A percentile compares a stretch with the other conserved stretches of the same genome.
Evolutionary conservation across 1,284 basidiomycete species (phyloP).

Genomic region (Papiliotrema nemorosa): DNA sequence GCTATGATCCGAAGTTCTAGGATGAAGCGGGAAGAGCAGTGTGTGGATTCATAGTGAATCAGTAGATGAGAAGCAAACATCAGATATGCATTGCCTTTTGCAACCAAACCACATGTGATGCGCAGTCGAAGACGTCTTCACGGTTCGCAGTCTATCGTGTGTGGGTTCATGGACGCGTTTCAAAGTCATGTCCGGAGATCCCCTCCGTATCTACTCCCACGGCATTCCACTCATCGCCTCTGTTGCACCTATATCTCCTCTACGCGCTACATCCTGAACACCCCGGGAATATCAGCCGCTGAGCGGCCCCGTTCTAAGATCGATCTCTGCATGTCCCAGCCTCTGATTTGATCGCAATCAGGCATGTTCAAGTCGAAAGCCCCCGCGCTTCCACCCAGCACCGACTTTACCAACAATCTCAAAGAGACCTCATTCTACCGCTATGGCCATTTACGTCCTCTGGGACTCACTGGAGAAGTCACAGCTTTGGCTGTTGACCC

Average conservation of each 20-base stretch:
- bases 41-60: neutral
- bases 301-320: too few species aligned
- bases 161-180: too few species aligned
- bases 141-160: too few species aligned
- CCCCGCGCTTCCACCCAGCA: conserved; percentile 27
- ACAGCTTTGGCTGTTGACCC: conserved; percentile 67
- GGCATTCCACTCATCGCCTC: too few species aligned
- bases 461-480: conserved; percentile 54
- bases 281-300: too few species aligned
- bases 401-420: conserved; percentile 45
- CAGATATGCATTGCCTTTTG: neutral
- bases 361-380: conserved; percentile 45
- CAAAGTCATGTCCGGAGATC: too few species aligned
- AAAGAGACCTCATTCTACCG: conserved; percentile 45
- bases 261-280: too few species aligned
- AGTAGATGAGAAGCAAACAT: neutral
- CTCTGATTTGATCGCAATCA: too few species aligned
- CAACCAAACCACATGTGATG: neutral
- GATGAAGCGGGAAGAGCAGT: neutral
- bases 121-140: too few species aligned
- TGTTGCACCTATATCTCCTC: too few species aligned
- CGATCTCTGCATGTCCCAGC: too few species aligned
- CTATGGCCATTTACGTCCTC: conserved; percentile 43
- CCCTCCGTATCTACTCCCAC: too few species aligned
- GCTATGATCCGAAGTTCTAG: neutral